These are phyloP conservation scores for Trametes coccinea DNA, from an alignment of 768 basidiomycete species.

Conservation along the genomic window DNA sequence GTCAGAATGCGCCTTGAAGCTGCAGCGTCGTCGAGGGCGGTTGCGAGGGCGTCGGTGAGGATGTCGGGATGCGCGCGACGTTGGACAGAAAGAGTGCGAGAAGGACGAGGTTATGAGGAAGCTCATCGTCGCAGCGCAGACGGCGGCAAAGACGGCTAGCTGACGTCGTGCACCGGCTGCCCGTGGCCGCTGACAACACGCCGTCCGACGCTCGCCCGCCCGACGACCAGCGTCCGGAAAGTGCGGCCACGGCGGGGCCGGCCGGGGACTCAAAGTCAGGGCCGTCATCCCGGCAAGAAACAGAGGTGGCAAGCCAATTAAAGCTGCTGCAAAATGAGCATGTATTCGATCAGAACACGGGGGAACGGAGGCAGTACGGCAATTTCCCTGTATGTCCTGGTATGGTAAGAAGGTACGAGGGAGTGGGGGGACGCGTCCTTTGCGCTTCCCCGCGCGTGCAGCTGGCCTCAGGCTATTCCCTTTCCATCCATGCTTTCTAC, in stretches of 20 bases:
- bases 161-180: conserved; percentile 12
- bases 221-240: background rate
- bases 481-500: conserved; percentile 17
- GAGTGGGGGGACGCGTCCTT: background rate
- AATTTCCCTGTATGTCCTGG: background rate
- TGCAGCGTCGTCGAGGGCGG: background rate
- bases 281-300: background rate
- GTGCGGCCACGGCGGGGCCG: background rate
- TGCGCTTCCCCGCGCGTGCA: conserved; percentile 7
- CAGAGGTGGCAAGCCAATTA: too few relatives aligned
- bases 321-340: background rate
- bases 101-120: background rate
- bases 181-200: background rate
- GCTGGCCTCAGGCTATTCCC: conserved; percentile 1
- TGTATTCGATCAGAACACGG: conserved; percentile 12
- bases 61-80: background rate
- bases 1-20: too few relatives aligned
- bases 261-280: background rate
- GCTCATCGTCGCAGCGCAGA: conserved; percentile 11
- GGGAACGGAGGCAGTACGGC: conserved; percentile 9
- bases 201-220: background rate
- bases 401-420: conserved; percentile 14
- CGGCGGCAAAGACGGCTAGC: conserved; percentile 6
- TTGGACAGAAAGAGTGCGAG: background rate
- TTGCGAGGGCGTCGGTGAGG: background rate